Conservation (phyloP, 208 protist genomes). For the Leishmania guyanensis region DNA sequence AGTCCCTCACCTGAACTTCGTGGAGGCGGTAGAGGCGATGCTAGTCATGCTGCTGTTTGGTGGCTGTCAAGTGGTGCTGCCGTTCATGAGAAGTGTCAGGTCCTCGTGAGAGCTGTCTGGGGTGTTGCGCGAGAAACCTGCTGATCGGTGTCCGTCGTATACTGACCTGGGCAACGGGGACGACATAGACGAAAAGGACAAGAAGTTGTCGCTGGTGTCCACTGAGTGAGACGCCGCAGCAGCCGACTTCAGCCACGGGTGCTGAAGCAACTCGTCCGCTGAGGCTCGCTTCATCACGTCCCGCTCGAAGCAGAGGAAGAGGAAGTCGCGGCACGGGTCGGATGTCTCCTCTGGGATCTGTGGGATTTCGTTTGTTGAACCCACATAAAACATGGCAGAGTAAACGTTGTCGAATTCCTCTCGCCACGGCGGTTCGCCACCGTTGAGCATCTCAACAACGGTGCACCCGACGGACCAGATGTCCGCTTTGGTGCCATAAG, state of each 20-base stretch:
- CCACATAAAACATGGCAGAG: conserved; percentile 81
- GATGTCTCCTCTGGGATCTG: conserved; percentile 71
- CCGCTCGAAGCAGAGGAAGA: conserved; percentile 78
- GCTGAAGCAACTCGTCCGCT: conserved; percentile 73
- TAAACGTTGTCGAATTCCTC: conserved; percentile 84
- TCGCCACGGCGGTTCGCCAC: conserved; percentile 72
- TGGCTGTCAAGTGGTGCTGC: not conserved
- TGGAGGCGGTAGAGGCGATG: conserved; percentile 12
- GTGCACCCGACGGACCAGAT: conserved; percentile 95
- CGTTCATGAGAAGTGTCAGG: conserved; percentile 11
- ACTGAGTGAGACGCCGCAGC: conserved; percentile 25
- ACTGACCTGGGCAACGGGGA: conserved; percentile 8
- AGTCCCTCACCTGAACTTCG: not conserved
- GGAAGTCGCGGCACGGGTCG: conserved; percentile 67
- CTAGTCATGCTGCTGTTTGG: conserved; percentile 16
- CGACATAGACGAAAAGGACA: conserved; percentile 21
- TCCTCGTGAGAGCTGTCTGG: conserved; percentile 18
- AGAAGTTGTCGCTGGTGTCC: conserved; percentile 29
- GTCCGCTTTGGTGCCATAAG: conserved; percentile 87
- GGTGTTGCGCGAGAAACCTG: conserved; percentile 4
- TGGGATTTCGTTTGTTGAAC: conserved; percentile 70
- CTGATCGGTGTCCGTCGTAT: conserved; percentile 7
- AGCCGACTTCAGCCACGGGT: conserved; percentile 58
- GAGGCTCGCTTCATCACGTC: conserved; percentile 70
- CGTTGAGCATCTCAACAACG: conserved; percentile 92